Percentiles rank a stretch among this genome's conserved stretches.
phyloP scores from a whole-genome alignment of 257 asterid species.

The Scutellaria baicalensis region DNA sequence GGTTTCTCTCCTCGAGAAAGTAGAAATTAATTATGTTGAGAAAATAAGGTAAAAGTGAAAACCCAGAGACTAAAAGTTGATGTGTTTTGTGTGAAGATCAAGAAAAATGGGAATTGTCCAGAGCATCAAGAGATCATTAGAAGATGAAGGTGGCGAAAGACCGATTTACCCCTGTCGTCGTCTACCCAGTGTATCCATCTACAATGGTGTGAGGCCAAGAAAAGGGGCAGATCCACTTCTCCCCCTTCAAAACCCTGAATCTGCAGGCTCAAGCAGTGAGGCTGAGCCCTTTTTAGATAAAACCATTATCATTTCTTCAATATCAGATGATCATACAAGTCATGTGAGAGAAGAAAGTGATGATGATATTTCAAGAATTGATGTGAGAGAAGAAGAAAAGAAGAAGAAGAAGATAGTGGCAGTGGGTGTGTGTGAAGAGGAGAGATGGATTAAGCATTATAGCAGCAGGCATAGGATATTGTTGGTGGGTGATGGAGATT shows the following conservation, averaged over 20 bases:
- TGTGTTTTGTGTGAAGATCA: neutral
- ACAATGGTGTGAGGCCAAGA: neutral
- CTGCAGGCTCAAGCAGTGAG: neutral
- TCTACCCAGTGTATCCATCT: neutral
- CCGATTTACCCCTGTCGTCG: neutral
- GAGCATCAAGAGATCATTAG: neutral
- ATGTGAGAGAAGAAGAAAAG: too few relatives aligned
- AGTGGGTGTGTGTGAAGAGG: neutral
- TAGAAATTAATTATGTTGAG: too few relatives aligned
- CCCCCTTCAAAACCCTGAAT: neutral
- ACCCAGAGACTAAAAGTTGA: neutral
- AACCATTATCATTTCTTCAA: neutral
- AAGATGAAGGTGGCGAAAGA: neutral
- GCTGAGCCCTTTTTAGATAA: neutral
- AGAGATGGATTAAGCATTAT: slow-evolving; percentile 24
- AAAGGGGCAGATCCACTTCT: neutral
- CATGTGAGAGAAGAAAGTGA: neutral
- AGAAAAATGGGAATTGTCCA: neutral
- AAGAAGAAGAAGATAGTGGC: too few relatives aligned
- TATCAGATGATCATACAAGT: too few relatives aligned
- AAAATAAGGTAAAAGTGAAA: too few relatives aligned
- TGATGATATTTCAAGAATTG: too few relatives aligned
- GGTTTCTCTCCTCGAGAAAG: too few relatives aligned
- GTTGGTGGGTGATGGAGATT: slow-evolving; percentile 38
- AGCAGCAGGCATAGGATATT: slow-evolving; percentile 20